phyloP scores from a whole-genome alignment of 371 early-diverging fungal genomes.

The Mortierella sp. region DNA sequence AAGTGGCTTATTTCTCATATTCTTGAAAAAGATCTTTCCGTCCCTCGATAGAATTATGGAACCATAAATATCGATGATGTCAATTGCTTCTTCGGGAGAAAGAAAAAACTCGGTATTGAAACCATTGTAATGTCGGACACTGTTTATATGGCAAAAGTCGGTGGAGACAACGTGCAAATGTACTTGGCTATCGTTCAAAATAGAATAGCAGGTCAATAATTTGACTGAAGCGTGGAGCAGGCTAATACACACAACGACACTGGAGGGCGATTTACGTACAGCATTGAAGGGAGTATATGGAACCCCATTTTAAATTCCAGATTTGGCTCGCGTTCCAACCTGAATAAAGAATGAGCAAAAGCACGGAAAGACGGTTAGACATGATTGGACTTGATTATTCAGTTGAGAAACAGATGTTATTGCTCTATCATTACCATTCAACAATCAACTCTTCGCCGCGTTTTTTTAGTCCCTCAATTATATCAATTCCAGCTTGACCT shows the following conservation, averaged over 20 bases:
- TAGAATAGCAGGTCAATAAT: too few species aligned
- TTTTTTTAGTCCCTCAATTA: background rate
- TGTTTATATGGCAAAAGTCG: too few species aligned
- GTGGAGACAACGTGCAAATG: background rate
- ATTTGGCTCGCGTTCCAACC: too few species aligned
- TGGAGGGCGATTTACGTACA: conserved; percentile 1
- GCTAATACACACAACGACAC: background rate
- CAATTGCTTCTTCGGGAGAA: background rate
- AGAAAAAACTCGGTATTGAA: background rate
- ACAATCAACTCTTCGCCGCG: conserved; percentile 5
- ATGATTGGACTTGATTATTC: too few species aligned
- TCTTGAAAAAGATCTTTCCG: background rate
- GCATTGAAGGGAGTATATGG: conserved; percentile 10
- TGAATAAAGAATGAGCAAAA: background rate
- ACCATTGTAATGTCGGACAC: background rate
- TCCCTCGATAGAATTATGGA: background rate
- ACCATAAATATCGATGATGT: background rate
- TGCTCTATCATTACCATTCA: background rate
- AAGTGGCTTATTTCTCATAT: background rate
- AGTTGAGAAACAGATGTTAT: background rate
- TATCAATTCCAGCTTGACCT: background rate
- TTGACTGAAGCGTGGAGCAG: too few species aligned
- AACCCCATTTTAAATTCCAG: conserved; percentile 1
- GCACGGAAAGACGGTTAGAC: too few species aligned
- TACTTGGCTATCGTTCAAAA: too few species aligned